Base-by-base conservation (phyloP, 768 basidiomycete species). In the Phlebiopsis gigantea region DNA sequence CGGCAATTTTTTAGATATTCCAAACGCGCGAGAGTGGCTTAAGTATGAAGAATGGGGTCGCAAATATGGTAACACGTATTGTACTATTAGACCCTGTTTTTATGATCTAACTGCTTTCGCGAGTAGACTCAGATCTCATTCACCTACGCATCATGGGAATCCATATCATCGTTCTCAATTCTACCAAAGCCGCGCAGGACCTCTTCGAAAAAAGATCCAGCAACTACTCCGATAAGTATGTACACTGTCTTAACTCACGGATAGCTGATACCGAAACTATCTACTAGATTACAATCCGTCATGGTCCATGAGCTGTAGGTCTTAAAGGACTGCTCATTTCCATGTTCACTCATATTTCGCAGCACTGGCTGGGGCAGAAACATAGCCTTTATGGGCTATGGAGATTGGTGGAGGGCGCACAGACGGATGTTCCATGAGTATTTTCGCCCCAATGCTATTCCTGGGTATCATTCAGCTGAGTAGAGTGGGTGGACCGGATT, bases 131-230 rank as follows among this genome's bases (percentile, higher is more conserved):
- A 9, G 45, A 55, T 41, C 28, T 55, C 24, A 34, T 55, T 6
- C 30, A 39, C 24, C 14, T 68, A 4, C 15, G 31, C 15, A 44
- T 47, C 34, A 17, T 68, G 12, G 72, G 75, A 3, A 62, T 62
- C 15, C 58, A 65, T 5, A 58, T 67, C 22, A 39, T 68, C 14
- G 51, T 69, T 5, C 34, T 69, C 9, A 64, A 67, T 45, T 58
- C 61, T 15, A 56, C 55, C 2, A 25, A 64, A 31, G 62, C 61
- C 1, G 61, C 61, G 10, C 42, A 44, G 28, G 66, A 68, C 8
- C 56, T 69, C 9, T 53, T 70, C 26, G 65, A 69, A 12, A 63
- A 65, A 51, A 65, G 65, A 19, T 65, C 61, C 25, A 44, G 53
- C 4, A 62, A 60, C 4, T 69, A 68, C 54, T 67, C 65, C 10